A percentile compares a stretch with the other conserved stretches of the same genome.
phyloP scores from a whole-genome alignment of 768 basidiomycete species.

The Russula abietina region DNA sequence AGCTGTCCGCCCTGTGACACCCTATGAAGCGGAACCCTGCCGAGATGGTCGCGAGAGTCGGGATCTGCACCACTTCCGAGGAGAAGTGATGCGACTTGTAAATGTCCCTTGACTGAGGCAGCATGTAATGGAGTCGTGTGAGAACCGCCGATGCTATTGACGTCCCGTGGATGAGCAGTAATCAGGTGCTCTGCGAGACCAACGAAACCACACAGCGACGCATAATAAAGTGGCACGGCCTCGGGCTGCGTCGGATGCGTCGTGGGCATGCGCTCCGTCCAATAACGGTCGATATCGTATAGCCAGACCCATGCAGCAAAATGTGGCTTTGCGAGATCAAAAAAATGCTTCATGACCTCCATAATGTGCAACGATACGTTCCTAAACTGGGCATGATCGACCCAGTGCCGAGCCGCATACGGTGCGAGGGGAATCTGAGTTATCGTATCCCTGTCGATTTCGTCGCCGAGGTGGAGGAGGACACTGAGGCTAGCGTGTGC shows the following conservation, averaged over 20 bases:
- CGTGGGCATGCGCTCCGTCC: not conserved
- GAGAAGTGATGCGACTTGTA: not conserved
- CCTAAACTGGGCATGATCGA: not conserved
- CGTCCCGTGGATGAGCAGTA: not conserved
- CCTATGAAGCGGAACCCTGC: not conserved
- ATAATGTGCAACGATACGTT: not conserved
- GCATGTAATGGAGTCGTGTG: not conserved
- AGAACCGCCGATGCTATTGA: not conserved
- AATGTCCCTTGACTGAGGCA: not conserved
- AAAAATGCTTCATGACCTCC: not conserved
- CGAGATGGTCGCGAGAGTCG: not conserved
- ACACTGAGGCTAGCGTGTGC: conserved; percentile 1
- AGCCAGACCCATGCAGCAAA: conserved; percentile 13
- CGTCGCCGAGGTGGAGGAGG: conserved; percentile 6
- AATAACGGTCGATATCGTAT: conserved; percentile 3
- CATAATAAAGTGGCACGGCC: conserved; percentile 1
- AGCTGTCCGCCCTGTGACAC: not conserved
- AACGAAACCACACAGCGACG: conserved; percentile 3
- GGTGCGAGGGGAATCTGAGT: not conserved
- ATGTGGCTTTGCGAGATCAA: not conserved
- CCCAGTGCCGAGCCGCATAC: conserved; percentile 16
- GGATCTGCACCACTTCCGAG: not conserved
- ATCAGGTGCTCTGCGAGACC: conserved; percentile 1
- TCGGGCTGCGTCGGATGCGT: not conserved
- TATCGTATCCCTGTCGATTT: not conserved